phyloP scores from a whole-genome alignment of 2,329 filamentous ascomycete genomes.

The Alternaria solani region DNA sequence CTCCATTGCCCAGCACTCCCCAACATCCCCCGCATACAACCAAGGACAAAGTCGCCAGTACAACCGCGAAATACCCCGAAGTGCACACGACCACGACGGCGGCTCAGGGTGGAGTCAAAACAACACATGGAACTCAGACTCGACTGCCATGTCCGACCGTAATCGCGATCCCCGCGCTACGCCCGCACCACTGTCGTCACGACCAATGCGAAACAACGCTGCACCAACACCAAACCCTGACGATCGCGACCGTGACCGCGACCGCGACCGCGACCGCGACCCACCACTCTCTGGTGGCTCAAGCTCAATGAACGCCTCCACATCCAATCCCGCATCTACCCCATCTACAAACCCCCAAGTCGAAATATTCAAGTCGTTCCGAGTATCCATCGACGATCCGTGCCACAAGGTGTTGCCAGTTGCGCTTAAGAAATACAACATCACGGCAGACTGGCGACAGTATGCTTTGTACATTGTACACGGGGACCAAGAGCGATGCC shows the following conservation, averaged over 20 bases:
- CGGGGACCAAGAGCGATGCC: conserved; percentile 94
- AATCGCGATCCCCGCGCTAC: conserved; percentile 45
- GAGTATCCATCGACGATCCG: conserved; percentile 96
- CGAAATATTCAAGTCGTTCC: conserved; percentile 99
- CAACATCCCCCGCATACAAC: conserved; percentile 60
- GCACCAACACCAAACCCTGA: conserved; percentile 41
- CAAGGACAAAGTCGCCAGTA: conserved; percentile 44
- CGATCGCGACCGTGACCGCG: conserved; percentile 35
- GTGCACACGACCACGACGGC: conserved; percentile 43
- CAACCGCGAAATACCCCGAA: conserved; percentile 43
- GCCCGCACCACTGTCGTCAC: conserved; percentile 41
- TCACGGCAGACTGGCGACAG: conserved; percentile 96
- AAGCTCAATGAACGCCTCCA: conserved; percentile 31
- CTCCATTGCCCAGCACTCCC: conserved; percentile 56
- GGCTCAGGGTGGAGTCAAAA: conserved; percentile 40
- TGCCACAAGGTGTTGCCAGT: conserved; percentile 97
- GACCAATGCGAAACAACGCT: conserved; percentile 41
- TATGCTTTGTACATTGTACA: conserved; percentile 99
- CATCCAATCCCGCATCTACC: conserved; percentile 31
- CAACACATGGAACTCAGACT: conserved; percentile 43
- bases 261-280: conserved; percentile 24
- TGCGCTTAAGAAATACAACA: conserved; percentile 96
- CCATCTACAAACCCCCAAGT: conserved; percentile 64
- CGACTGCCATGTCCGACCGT: conserved; percentile 37
- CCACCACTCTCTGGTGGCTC: conserved; percentile 49